Base-by-base conservation (phyloP, 352 stramenopile species). In the Thraustochytrium sp. region DNA sequence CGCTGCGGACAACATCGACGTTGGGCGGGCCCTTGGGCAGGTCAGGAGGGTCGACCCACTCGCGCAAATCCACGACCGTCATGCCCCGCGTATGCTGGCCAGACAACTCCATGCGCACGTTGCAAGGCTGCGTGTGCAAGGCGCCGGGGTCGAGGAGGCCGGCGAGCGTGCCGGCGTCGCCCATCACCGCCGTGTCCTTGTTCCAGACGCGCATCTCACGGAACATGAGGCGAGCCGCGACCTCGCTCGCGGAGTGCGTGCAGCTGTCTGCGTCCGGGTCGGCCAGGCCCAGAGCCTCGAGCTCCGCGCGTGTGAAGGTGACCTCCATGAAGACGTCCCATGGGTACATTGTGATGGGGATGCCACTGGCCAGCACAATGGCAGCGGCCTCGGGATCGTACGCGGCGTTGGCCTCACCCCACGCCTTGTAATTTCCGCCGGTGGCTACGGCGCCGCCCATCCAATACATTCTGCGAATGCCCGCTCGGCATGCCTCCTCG, bases 281-380 rank as follows among this genome's bases (percentile, higher is more conserved):
- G 11, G 5, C 8, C 11, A 65, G 9, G 51, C 68, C 68, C 46
- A 80, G 23, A 5, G 34, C 51, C 8, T 5, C 46, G n/a, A 80
- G 68, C 53, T 80, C 68, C 3, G 44, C 34, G 5, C 11, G 1
- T 46, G 46, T 72, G 49, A 63, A 80, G 8, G 42, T 44, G 34
- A 80, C 46, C 9, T 80, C 49, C 36, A 80, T 34, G 40, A 63
- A 80, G 11, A 34, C 13, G 38, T 80, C 68, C 68, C 68, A 80
- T 11, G 68, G 68, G 38, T 80, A 80, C 68, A 80, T 80, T 21
- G 68, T 80, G 31, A 80, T 80, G 18, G 68, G 68, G 13, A 80
- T 44, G n/a, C 68, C 68, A 31, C 68, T 51, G 9, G 8, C 23
- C 8, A 80, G 31, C n/a, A 80, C 68, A 23, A 80, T 80, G 29